Conservation (phyloP, 345 rosid species). For the Mangifera indica region DNA sequence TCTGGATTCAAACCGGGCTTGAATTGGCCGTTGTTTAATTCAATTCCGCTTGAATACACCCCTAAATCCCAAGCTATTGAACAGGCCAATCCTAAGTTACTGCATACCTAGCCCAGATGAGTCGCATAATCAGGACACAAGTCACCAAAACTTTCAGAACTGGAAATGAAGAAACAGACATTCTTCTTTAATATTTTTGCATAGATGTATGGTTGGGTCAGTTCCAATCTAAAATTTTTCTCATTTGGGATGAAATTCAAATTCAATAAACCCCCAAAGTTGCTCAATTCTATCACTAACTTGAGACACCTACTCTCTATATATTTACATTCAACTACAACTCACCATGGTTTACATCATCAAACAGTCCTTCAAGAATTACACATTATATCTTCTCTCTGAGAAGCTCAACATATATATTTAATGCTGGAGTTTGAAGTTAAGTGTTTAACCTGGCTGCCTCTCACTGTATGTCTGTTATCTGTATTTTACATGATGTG, state of each 20-base stretch:
- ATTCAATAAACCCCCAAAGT: neutral
- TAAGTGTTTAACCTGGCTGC: too few species aligned
- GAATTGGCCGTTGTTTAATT: too few species aligned
- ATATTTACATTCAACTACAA: conserved; percentile 1
- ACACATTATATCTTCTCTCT: neutral
- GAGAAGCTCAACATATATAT: neutral
- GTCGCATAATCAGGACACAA: too few species aligned
- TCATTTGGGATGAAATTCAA: neutral
- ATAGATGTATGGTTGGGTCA: neutral
- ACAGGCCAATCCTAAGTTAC: too few species aligned
- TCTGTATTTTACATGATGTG: neutral
- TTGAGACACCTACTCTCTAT: neutral
- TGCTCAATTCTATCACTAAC: neutral
- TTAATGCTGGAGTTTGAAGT: neutral
- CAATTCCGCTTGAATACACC: too few species aligned
- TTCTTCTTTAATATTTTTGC: too few species aligned
- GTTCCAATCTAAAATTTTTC: neutral
- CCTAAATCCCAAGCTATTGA: too few species aligned
- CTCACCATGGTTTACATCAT: conserved; percentile 1
- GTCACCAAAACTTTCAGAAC: too few species aligned
- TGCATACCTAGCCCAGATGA: too few species aligned
- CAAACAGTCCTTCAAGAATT: neutral
- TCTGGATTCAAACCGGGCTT: too few species aligned
- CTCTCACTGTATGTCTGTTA: neutral
- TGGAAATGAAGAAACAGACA: neutral